Conservation (phyloP, 192 early-diverging fungal genomes). For the Allomyces arbusculus region DNA sequence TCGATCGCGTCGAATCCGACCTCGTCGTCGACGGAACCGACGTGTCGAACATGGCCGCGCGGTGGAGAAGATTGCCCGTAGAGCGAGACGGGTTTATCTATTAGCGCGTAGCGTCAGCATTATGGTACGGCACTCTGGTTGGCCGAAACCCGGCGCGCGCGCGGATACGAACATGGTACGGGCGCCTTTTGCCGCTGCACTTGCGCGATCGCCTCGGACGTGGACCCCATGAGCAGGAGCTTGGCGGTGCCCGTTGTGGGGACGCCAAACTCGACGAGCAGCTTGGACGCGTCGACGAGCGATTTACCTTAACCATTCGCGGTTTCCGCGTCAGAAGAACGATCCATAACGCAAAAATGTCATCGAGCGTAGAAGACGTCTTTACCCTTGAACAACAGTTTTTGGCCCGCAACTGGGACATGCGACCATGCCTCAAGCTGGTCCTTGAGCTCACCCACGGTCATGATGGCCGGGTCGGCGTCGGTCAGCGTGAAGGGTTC, state of each 20-base stretch:
- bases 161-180: slow-evolving; percentile 1
- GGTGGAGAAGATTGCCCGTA: background rate
- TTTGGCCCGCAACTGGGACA: slow-evolving; percentile 19
- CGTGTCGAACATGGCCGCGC: background rate
- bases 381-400: slow-evolving; percentile 30
- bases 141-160: too few species aligned
- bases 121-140: background rate
- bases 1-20: slow-evolving; percentile 38
- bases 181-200: slow-evolving; percentile 12
- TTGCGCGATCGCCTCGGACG: slow-evolving; percentile 11
- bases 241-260: slow-evolving; percentile 15
- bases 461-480: slow-evolving; percentile 1
- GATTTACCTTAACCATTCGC: background rate
- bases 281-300: slow-evolving; percentile 5
- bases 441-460: slow-evolving; percentile 19
- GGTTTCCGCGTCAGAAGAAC: too few species aligned
- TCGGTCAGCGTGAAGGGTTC: background rate
- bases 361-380: too few species aligned
- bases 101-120: background rate
- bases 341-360: too few species aligned
- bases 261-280: slow-evolving; percentile 5
- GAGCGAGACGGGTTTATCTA: background rate
- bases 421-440: slow-evolving; percentile 11
- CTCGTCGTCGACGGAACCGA: slow-evolving; percentile 5
- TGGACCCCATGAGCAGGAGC: slow-evolving; percentile 32